Evolutionary conservation across 148 eudicot genomes (phyloP).

Genomic region (Talinum fruticosum): DNA sequence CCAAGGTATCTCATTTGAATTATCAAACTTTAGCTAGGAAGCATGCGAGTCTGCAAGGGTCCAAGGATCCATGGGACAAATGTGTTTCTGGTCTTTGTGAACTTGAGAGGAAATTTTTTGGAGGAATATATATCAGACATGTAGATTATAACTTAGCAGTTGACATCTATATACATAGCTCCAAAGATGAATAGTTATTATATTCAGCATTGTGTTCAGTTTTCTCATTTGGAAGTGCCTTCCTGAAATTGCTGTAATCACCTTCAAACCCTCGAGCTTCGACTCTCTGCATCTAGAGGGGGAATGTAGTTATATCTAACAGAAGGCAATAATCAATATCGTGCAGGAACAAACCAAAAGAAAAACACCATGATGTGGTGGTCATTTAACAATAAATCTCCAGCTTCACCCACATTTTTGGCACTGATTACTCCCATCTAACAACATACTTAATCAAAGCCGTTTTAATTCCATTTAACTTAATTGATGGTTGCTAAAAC

Average conservation of each 20-base stretch:
- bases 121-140: neutral
- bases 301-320: neutral
- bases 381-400: neutral
- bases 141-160: neutral
- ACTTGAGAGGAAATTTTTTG: neutral
- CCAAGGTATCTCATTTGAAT: conserved; percentile 14
- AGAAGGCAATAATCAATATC: neutral
- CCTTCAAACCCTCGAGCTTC: neutral
- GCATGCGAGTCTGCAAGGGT: neutral
- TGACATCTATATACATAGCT: neutral
- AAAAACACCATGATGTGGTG: neutral
- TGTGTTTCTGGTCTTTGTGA: neutral
- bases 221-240: neutral
- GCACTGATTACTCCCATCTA: neutral
- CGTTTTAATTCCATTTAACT: neutral
- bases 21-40: neutral
- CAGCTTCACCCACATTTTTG: neutral
- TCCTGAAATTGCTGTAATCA: neutral
- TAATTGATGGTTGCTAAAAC: neutral
- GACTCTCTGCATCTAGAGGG: neutral
- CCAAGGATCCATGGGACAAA: neutral
- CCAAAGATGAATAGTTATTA: neutral
- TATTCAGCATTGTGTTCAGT: neutral
- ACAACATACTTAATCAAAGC: neutral
- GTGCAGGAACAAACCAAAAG: neutral